Percentiles rank a stretch among this genome's conserved stretches.
Evolutionary conservation across 2,329 filamentous ascomycete species (phyloP).

Genomic region (Verruconis gallopava): DNA sequence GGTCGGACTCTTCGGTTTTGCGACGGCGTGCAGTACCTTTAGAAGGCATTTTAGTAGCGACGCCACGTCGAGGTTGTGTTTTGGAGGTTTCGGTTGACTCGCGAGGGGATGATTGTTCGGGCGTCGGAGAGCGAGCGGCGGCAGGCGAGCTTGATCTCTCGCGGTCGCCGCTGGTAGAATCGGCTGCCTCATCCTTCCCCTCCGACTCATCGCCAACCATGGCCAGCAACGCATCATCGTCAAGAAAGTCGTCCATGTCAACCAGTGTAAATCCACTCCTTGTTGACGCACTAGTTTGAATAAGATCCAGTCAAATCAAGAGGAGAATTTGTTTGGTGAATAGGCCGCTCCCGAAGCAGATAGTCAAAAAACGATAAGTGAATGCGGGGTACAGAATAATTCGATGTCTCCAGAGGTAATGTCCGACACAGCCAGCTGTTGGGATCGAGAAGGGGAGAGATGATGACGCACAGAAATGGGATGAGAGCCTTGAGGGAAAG

Average conservation of each 20-base stretch:
- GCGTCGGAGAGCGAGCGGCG: slow-evolving; percentile 19
- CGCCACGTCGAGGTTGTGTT: slow-evolving; percentile 24
- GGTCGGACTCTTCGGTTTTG: slow-evolving; percentile 49
- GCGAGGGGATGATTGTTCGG: slow-evolving; percentile 2
- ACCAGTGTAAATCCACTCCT: too few relatives aligned
- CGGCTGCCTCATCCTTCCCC: slow-evolving; percentile 31
- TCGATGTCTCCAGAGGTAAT: too few relatives aligned
- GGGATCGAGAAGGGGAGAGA: too few relatives aligned
- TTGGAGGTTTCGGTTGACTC: slow-evolving; percentile 6
- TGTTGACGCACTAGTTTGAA: too few relatives aligned
- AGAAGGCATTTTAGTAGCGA: slow-evolving; percentile 35
- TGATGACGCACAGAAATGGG: too few relatives aligned
- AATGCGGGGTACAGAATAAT: too few relatives aligned
- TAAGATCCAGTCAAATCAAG: too few relatives aligned
- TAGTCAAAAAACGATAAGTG: too few relatives aligned
- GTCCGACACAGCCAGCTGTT: too few relatives aligned
- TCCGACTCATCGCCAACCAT: slow-evolving; percentile 66
- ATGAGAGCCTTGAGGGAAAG: too few relatives aligned
- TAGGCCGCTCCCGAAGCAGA: too few relatives aligned
- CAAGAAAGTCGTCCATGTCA: slow-evolving; percentile 6
- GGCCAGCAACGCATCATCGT: slow-evolving; percentile 81
- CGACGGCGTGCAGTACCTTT: slow-evolving; percentile 33
- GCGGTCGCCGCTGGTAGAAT: slow-evolving; percentile 41
- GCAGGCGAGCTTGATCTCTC: slow-evolving; percentile 43
- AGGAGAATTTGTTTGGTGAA: too few relatives aligned